Evolutionary conservation across 495 filamentous ascomycete species (phyloP).

Genomic region (Clavariopsis aquatica): DNA sequence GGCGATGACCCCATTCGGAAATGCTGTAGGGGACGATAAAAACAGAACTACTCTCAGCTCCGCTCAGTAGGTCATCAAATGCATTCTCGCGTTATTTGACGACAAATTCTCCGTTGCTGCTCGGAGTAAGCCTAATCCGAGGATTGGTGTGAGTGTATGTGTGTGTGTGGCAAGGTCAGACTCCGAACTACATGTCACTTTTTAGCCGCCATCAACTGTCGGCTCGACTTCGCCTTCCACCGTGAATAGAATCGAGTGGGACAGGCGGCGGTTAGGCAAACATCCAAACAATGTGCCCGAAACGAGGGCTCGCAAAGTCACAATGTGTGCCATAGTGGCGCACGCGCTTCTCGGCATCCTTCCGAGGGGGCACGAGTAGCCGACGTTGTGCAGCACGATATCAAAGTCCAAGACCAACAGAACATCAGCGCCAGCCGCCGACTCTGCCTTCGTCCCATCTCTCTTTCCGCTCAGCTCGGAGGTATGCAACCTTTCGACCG

Average conservation of each 20-base stretch:
- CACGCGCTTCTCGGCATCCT: constrained; percentile 12
- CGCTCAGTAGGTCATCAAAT: background rate
- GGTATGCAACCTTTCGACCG: constrained; percentile 70
- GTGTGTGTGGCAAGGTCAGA: background rate
- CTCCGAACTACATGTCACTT: background rate
- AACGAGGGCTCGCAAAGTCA: constrained; percentile 1
- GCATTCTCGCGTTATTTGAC: background rate
- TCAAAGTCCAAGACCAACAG: background rate
- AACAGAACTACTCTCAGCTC: background rate
- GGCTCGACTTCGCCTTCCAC: too few relatives aligned
- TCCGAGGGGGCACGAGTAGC: background rate
- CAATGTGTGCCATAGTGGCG: constrained; percentile 16
- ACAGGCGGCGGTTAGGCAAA: background rate
- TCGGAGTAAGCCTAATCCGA: background rate
- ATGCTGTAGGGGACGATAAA: background rate
- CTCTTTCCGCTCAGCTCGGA: constrained; percentile 77
- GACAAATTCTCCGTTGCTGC: background rate
- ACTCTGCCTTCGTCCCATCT: constrained; percentile 94
- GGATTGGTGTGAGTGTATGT: background rate
- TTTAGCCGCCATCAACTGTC: background rate
- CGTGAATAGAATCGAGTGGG: background rate
- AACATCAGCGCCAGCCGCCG: constrained; percentile 81
- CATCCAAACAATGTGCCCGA: background rate
- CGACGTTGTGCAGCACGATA: constrained; percentile 2
- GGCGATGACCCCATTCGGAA: background rate